These are phyloP conservation scores for Ramichloridium luteum DNA, from an alignment of 2,329 filamentous ascomycete genomes.

Conservation along the genomic window DNA sequence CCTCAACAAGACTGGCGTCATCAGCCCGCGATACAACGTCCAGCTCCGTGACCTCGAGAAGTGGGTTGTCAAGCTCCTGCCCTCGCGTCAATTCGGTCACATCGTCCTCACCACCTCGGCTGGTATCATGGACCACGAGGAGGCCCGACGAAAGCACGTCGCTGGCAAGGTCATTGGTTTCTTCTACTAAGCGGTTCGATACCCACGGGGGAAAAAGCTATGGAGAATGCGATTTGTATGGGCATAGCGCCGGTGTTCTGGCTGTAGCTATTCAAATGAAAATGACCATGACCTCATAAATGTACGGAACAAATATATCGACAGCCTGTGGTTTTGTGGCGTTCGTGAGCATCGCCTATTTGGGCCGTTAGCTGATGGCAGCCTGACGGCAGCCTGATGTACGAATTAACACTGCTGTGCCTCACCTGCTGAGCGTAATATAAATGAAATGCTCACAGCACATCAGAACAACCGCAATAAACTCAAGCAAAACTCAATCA, in stretches of 20 bases:
- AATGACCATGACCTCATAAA: no score
- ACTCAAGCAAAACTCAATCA: constrained; percentile 1
- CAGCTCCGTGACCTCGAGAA: constrained; percentile 96
- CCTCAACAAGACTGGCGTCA: constrained; percentile 98
- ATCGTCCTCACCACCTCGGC: constrained; percentile 98
- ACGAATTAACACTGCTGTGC: no score
- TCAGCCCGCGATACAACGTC: constrained; percentile 98
- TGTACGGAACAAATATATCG: no score
- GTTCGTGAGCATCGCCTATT: constrained; percentile 9
- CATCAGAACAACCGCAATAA: constrained; percentile 2
- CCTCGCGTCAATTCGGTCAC: constrained; percentile 99
- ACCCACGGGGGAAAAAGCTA: no score
- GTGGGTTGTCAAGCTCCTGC: constrained; percentile 98
- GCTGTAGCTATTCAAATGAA: no score
- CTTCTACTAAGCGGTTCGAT: constrained; percentile 97
- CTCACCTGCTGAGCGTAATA: no score
- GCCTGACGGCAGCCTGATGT: no score
- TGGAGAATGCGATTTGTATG: no score
- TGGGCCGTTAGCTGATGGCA: constrained; percentile 7
- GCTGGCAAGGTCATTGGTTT: constrained; percentile 98
- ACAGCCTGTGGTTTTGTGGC: constrained; percentile 2
- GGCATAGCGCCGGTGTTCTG: no score
- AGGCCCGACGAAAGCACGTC: constrained; percentile 97
- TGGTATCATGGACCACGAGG: constrained; percentile 99
- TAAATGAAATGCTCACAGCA: constrained; percentile 13